These are phyloP conservation scores for Salicornia ramosissima DNA, from an alignment of 148 eudicot genomes.

Conservation along the genomic window DNA sequence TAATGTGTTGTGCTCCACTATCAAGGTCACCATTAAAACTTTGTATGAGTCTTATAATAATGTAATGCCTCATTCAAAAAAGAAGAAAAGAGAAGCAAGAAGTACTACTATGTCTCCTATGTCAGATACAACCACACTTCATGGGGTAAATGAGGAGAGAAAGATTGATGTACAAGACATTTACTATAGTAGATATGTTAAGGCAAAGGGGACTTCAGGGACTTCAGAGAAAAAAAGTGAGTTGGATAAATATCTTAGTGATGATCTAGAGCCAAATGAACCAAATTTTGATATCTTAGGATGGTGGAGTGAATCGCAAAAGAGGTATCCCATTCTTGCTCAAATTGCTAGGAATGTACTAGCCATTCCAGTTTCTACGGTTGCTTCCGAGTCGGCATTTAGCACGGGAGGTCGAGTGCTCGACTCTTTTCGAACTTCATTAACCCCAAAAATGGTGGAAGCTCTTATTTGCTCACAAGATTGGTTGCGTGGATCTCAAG, in stretches of 20 bases:
- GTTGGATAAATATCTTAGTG: constrained; percentile 6
- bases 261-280: neutral
- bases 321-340: neutral
- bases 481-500: constrained; percentile 8
- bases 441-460: constrained; percentile 6
- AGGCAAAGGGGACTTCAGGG: neutral
- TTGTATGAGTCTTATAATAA: constrained; percentile 2
- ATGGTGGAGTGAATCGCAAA: constrained; percentile 2
- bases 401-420: constrained; percentile 1
- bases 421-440: neutral
- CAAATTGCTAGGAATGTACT: neutral
- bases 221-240: neutral
- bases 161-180: neutral
- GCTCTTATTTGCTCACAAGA: constrained; percentile 2
- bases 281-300: constrained; percentile 1
- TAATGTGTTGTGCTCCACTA: neutral
- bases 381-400: neutral
- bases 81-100: neutral
- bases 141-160: neutral
- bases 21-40: neutral
- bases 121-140: neutral
- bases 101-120: neutral
- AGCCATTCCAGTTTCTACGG: too few relatives aligned
- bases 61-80: neutral
- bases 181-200: neutral